phyloP scores from a whole-genome alignment of 2,329 filamentous ascomycete genomes.

The Pseudogymnoascus verrucosus region DNA sequence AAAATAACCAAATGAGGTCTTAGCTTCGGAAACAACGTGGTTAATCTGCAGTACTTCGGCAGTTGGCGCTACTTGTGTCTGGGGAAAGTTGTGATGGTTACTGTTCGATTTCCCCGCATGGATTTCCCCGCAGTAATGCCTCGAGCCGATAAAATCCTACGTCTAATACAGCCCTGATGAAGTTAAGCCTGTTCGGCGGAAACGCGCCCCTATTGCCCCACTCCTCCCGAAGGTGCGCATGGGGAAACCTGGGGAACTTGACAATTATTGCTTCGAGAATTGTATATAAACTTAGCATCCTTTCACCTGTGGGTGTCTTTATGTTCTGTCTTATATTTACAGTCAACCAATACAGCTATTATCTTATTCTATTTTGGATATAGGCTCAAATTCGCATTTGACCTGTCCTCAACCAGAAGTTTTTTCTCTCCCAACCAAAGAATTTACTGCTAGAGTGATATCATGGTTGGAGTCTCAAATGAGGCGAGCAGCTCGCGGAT shows the following conservation, averaged over 20 bases:
- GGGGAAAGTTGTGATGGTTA: too few species aligned
- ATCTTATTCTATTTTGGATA: neutral
- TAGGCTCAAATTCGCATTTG: neutral
- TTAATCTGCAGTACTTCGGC: too few species aligned
- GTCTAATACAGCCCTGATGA: neutral
- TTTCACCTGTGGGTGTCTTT: neutral
- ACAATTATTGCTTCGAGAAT: neutral
- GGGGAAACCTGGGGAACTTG: neutral
- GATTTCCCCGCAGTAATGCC: neutral
- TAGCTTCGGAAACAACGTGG: neutral
- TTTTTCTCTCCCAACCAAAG: neutral
- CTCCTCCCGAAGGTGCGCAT: neutral
- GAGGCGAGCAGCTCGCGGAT: constrained; percentile 4
- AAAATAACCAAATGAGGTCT: neutral
- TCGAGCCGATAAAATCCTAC: neutral
- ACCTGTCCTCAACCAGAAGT: neutral
- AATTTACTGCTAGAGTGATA: neutral
- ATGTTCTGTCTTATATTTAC: neutral
- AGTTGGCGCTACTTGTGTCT: too few species aligned
- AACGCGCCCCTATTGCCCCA: neutral
- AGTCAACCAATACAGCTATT: neutral
- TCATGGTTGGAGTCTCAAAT: constrained; percentile 1
- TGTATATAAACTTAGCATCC: neutral
- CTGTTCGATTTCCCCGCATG: neutral
- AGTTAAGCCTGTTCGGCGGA: neutral